A percentile compares a stretch with the other conserved stretches of the same genome.
phyloP scores from a whole-genome alignment of 306 rosid species.

The Medicago arabica region DNA sequence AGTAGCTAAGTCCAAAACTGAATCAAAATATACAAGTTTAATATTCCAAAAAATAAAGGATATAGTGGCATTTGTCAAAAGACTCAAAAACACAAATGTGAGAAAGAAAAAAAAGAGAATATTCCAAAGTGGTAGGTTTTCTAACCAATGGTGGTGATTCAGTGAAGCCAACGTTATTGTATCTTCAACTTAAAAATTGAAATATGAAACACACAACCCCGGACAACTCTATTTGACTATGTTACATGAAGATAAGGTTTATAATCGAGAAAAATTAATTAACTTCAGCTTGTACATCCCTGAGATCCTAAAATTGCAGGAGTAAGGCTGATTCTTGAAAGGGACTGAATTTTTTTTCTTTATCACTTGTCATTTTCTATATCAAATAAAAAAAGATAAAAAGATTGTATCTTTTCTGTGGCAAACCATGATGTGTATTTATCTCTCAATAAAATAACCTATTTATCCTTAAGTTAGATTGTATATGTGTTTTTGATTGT shows the following conservation, averaged over 20 bases:
- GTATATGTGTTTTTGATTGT: no score
- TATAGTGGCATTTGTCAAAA: conserved; percentile 32
- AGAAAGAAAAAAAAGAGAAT: conserved; percentile 40
- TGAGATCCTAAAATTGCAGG: conserved; percentile 42
- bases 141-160: conserved; percentile 33
- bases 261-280: conserved; percentile 8
- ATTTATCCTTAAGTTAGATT: no score
- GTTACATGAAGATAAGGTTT: conserved; percentile 28
- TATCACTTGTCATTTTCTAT: conserved; percentile 37
- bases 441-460: no score
- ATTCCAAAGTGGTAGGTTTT: conserved; percentile 43
- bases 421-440: no score
- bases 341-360: conserved; percentile 29
- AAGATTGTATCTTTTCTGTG: no score
- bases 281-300: conserved; percentile 25
- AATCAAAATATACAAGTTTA: no score
- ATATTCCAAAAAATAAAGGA: neutral
- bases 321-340: conserved; percentile 37
- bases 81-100: conserved; percentile 6
- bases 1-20: no score
- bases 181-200: conserved; percentile 38
- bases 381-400: conserved; percentile 26
- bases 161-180: conserved; percentile 36
- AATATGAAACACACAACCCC: conserved; percentile 47
- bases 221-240: conserved; percentile 38